Conservation (phyloP, 225 moss, liverwort and hornwort species). For the Marchantia polymorpha region DNA sequence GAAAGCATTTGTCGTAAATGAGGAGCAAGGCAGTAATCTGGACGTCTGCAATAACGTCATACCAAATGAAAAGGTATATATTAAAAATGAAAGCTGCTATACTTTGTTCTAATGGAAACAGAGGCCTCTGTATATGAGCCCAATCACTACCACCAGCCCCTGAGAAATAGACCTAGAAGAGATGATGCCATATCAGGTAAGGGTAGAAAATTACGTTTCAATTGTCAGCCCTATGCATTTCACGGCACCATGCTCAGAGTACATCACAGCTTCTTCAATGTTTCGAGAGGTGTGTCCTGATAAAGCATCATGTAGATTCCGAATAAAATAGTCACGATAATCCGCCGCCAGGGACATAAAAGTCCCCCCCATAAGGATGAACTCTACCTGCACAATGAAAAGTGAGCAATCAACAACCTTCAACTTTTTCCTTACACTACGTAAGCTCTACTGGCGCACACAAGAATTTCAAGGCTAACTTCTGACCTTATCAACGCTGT, state of each 20-base stretch:
- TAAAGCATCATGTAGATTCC: constrained; percentile 94
- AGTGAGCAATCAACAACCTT: neutral
- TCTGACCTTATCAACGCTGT: constrained; percentile 93
- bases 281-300: constrained; percentile 91
- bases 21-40: constrained; percentile 96
- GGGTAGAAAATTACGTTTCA: constrained; percentile 65
- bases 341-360: constrained; percentile 97
- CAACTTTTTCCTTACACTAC: neutral
- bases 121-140: neutral
- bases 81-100: neutral
- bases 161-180: neutral
- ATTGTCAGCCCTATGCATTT: constrained; percentile 99
- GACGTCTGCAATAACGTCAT: constrained; percentile 65
- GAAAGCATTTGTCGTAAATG: constrained; percentile 96
- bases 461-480: neutral
- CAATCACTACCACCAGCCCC: neutral
- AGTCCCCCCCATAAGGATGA: constrained; percentile 98
- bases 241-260: constrained; percentile 90
- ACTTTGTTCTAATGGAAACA: neutral
- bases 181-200: neutral
- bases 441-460: neutral
- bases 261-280: constrained; percentile 90
- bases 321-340: constrained; percentile 96
- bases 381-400: constrained; percentile 73
- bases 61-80: neutral